These are phyloP conservation scores for Pisolithus sp. DNA, from an alignment of 768 basidiomycete species.

Conservation along the genomic window DNA sequence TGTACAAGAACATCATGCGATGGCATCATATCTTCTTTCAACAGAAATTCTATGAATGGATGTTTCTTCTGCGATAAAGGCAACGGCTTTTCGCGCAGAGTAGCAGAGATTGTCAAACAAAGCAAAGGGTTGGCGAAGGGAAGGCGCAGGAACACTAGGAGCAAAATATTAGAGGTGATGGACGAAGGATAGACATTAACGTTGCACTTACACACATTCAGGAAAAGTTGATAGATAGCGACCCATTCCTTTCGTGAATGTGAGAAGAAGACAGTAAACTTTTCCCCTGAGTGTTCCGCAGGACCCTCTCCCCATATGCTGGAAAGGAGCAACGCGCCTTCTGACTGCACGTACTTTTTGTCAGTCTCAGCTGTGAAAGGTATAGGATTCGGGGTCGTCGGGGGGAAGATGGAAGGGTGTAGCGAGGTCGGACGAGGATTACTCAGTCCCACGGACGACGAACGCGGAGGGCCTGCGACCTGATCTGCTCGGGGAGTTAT, in stretches of 20 bases:
- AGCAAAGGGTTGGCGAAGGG: slow-evolving; percentile 68
- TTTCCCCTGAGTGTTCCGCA: slow-evolving; percentile 42
- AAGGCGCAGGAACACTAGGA: slow-evolving; percentile 66
- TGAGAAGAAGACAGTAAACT: slow-evolving; percentile 64
- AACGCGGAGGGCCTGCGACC: slow-evolving; percentile 48
- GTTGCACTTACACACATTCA: slow-evolving; percentile 67
- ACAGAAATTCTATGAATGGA: slow-evolving; percentile 26
- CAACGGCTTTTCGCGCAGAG: slow-evolving; percentile 74
- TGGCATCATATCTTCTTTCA: slow-evolving; percentile 11
- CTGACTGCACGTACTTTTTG: slow-evolving; percentile 66
- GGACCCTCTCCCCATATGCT: slow-evolving; percentile 68
- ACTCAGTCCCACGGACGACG: slow-evolving; percentile 38
- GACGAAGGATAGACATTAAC: background rate
- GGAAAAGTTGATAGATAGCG: slow-evolving; percentile 69
- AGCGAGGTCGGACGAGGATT: slow-evolving; percentile 29
- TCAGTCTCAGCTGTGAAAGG: slow-evolving; percentile 70
- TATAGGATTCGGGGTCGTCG: slow-evolving; percentile 78
- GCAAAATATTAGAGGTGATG: background rate
- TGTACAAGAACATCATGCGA: slow-evolving; percentile 5
- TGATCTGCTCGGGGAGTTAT: slow-evolving; percentile 30
- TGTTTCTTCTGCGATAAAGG: slow-evolving; percentile 35
- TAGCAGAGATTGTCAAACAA: slow-evolving; percentile 80
- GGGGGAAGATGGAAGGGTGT: slow-evolving; percentile 71
- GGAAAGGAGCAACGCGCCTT: slow-evolving; percentile 68
- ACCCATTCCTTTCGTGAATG: slow-evolving; percentile 58